Conservation (phyloP, 2,329 filamentous ascomycete genomes). For the Alternaria novae-zelandiae region DNA sequence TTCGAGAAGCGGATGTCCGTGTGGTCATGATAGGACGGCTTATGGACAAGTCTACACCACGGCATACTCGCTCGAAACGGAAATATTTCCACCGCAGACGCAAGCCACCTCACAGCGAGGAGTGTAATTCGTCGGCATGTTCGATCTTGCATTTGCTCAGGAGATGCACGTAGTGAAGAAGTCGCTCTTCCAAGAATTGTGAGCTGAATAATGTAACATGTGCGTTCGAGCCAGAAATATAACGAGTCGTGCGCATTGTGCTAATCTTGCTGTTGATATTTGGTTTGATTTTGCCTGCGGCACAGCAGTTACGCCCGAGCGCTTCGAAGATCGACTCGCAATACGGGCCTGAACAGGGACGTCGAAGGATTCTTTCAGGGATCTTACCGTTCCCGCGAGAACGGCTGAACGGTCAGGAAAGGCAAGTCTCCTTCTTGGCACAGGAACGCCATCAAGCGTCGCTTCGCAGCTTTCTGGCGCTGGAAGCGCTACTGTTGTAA, state of each 20-base stretch:
- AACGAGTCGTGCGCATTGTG: neutral
- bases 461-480: neutral
- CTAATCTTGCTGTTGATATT: neutral
- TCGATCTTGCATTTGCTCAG: neutral
- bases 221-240: neutral
- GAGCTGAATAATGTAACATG: neutral
- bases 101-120: slow-evolving; percentile 9
- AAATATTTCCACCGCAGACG: slow-evolving; percentile 4
- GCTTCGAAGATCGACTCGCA: slow-evolving; percentile 9
- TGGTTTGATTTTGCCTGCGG: neutral
- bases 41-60: neutral
- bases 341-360: slow-evolving; percentile 7
- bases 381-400: slow-evolving; percentile 20
- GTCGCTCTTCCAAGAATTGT: neutral
- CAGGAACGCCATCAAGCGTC: slow-evolving; percentile 7
- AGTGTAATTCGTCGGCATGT: slow-evolving; percentile 7
- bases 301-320: slow-evolving; percentile 13
- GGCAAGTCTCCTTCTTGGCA: slow-evolving; percentile 13
- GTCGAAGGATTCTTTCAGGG: slow-evolving; percentile 14
- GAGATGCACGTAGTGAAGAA: neutral
- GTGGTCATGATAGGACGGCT: slow-evolving; percentile 6
- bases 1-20: slow-evolving; percentile 3
- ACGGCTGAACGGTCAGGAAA: slow-evolving; percentile 6
- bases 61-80: neutral
- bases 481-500: neutral